Evolutionary conservation across 2,329 filamentous ascomycete species (phyloP), one percentile per base, ranked within the genome.

Genomic region (Talaromyces sp.): DNA sequence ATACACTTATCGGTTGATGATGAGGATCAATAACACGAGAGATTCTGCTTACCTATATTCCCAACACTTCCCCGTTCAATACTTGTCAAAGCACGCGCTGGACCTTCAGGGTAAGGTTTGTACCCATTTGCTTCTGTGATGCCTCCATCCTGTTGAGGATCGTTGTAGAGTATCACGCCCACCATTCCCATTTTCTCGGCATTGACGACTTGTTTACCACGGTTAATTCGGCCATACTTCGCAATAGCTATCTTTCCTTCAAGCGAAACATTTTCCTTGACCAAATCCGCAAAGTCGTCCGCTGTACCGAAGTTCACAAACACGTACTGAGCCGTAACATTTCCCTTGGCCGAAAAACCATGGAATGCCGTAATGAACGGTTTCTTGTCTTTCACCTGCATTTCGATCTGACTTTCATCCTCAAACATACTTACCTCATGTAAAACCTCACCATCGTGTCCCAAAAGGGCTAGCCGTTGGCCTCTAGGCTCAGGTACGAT

Each of bases 161-260:
- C 59, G 31, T n/a, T 33, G 31, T 61, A 61, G 31, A 61, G 31
- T 11, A 61, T 49, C 3, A 61, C 59, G 10, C 59, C 59, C 10
- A 19, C 41, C 31, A 41, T 39, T 10, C 59, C 59, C 16, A 31
- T 31, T 1, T 61, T 24, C 19, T 61, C 19, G 8, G 59, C 59
- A 19, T 16, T 41, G 24, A n/a, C 5, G 11, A 61, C 41, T 19
- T 47, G 31, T 31, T 33, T 8, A 3, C 24, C 41, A 11, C 59
- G 41, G 10, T 24, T n/a, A 33, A 57, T 57, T 16, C 8, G 4
- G 24, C 14, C 14, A 14, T 57, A 16, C 31, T 57, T 57, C 52
- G 14, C 9, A 27, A 57, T 27, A 11, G 52, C 52, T 13, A 57
- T 57, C 27, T 57, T 57, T 22, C 52, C 52, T 37, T 57, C 52